Conservation (phyloP, 1,284 basidiomycete species). For the Ceratobasidium sp. region DNA sequence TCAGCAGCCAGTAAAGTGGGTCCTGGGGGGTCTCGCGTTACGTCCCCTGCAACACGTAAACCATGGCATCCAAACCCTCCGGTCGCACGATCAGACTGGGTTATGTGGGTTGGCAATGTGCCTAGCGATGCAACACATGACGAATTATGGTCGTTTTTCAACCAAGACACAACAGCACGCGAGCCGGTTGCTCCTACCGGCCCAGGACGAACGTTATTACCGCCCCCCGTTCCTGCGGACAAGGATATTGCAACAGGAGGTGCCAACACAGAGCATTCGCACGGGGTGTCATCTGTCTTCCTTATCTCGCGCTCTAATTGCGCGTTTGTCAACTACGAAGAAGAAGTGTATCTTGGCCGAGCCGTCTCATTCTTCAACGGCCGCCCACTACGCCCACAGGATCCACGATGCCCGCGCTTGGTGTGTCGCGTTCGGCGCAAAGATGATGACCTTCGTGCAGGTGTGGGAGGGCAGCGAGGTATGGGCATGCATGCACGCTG, state of each 20-base stretch:
- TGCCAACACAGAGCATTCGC: background rate
- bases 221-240: background rate
- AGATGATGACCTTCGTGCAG: constrained; percentile 86
- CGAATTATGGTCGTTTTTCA: constrained; percentile 87
- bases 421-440: constrained; percentile 84
- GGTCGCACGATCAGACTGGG: constrained; percentile 82
- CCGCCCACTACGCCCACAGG: constrained; percentile 64
- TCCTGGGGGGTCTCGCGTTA: constrained; percentile 25
- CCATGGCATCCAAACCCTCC: constrained; percentile 48
- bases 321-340: constrained; percentile 88
- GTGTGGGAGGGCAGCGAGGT: constrained; percentile 89
- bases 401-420: constrained; percentile 74
- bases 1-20: constrained; percentile 20
- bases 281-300: constrained; percentile 85
- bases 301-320: constrained; percentile 91
- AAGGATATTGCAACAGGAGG: background rate
- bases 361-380: constrained; percentile 80
- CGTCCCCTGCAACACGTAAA: constrained; percentile 40
- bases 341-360: constrained; percentile 63
- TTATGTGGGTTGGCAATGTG: constrained; percentile 94
- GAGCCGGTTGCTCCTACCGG: constrained; percentile 29
- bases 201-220: constrained; percentile 6
- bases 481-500: constrained; percentile 82
- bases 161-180: constrained; percentile 40
- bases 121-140: constrained; percentile 83